Evolutionary conservation across 352 stramenopile genomes (phyloP).

Genomic region (Pythium pyrilobum): DNA sequence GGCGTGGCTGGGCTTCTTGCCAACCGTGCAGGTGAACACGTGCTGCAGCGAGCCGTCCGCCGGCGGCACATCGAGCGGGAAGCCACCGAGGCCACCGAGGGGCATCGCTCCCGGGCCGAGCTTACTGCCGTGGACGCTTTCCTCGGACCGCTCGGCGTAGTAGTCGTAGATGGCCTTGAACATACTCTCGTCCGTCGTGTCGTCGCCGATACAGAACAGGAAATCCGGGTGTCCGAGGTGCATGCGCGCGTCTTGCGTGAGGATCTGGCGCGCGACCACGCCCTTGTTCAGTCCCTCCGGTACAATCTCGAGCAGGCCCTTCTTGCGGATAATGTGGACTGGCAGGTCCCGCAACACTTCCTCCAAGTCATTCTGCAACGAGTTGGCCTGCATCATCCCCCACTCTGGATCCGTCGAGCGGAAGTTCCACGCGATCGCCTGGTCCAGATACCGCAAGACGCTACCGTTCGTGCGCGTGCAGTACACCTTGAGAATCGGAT

Average conservation of each 20-base stretch:
- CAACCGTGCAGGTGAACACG: constrained; percentile 90
- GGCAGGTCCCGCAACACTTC: constrained; percentile 69
- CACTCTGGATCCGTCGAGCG: constrained; percentile 96
- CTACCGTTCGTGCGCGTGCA: constrained; percentile 95
- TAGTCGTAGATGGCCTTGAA: constrained; percentile 93
- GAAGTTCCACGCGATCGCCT: constrained; percentile 97
- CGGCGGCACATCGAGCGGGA: constrained; percentile 17
- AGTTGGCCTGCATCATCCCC: constrained; percentile 93
- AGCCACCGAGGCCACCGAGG: not conserved
- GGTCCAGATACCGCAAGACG: constrained; percentile 89
- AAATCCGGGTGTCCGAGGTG: constrained; percentile 91
- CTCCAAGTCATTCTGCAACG: constrained; percentile 85
- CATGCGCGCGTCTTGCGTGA: constrained; percentile 80
- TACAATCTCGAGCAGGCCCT: constrained; percentile 94
- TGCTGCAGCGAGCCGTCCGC: constrained; percentile 64
- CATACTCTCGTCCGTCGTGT: constrained; percentile 98
- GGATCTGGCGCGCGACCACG: constrained; percentile 93
- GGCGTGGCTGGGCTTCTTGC: constrained; percentile 89
- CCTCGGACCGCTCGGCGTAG: constrained; percentile 82
- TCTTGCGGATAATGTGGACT: constrained; percentile 79
- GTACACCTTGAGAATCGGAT: constrained; percentile 94
- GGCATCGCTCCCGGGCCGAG: constrained; percentile 13
- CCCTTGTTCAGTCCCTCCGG: constrained; percentile 95
- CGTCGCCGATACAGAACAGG: constrained; percentile 95
- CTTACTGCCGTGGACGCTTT: constrained; percentile 59